A percentile compares a stretch with the other conserved stretches of the same genome.
Conservation (phyloP, 495 filamentous ascomycete species). For the Annulohypoxylon nitens region DNA sequence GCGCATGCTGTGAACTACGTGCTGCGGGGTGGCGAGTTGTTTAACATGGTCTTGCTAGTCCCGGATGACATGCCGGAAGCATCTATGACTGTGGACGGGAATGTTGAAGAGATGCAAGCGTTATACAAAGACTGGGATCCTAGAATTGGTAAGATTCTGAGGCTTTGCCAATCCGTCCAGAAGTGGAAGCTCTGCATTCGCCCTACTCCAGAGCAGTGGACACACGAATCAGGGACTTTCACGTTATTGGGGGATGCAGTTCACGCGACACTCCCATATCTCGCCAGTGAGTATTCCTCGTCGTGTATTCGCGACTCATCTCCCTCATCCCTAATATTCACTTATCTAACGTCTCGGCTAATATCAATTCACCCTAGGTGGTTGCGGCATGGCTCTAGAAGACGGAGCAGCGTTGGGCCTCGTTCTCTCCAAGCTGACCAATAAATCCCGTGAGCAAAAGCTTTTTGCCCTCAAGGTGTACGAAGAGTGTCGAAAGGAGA, state of each 20-base stretch:
- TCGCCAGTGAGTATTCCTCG: slow-evolving; percentile 49
- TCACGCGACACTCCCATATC: slow-evolving; percentile 76
- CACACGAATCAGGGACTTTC: slow-evolving; percentile 66
- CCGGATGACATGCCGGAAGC: slow-evolving; percentile 75
- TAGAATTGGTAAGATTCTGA: slow-evolving; percentile 63
- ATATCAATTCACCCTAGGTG: slow-evolving; percentile 32
- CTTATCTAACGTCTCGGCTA: background rate
- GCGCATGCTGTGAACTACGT: slow-evolving; percentile 76
- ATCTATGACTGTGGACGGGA: slow-evolving; percentile 67
- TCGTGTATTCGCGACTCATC: background rate
- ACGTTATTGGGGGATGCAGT: slow-evolving; percentile 77
- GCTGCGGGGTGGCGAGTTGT: slow-evolving; percentile 69
- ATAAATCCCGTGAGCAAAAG: slow-evolving; percentile 56
- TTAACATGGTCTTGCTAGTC: slow-evolving; percentile 77
- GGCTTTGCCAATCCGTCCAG: slow-evolving; percentile 67
- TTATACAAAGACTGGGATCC: slow-evolving; percentile 73
- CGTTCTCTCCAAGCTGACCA: slow-evolving; percentile 51
- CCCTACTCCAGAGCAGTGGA: slow-evolving; percentile 67
- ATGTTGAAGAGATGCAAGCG: slow-evolving; percentile 74
- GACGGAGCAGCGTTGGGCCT: slow-evolving; percentile 62
- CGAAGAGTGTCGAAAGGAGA: slow-evolving; percentile 67
- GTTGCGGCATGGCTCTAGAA: slow-evolving; percentile 59
- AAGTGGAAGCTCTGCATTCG: slow-evolving; percentile 79
- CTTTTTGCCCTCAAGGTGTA: slow-evolving; percentile 64
- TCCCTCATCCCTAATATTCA: background rate